phyloP scores from a whole-genome alignment of 306 rosid species.

The Acacia acuminata region DNA sequence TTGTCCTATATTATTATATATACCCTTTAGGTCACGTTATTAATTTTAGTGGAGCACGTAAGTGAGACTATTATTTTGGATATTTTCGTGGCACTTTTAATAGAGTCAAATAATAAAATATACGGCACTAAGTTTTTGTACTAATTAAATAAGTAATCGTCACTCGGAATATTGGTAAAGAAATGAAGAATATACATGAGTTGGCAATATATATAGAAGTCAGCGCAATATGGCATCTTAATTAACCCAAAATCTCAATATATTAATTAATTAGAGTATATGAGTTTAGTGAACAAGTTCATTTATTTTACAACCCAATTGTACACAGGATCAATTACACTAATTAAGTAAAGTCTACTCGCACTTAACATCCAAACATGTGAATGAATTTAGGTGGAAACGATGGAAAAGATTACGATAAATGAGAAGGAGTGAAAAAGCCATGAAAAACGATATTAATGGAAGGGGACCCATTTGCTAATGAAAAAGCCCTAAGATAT shows the following conservation, averaged over 20 bases:
- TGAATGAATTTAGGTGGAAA: background rate
- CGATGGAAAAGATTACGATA: background rate
- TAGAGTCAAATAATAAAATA: background rate
- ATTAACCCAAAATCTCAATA: too few species aligned
- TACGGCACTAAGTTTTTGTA: background rate
- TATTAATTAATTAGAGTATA: too few species aligned
- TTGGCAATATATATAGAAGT: too few species aligned
- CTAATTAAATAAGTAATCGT: background rate
- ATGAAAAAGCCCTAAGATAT: constrained; percentile 37
- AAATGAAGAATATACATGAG: background rate
- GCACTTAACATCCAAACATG: background rate
- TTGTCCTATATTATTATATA: background rate
- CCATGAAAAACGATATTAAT: background rate
- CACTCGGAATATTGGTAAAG: background rate
- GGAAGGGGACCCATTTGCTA: constrained; percentile 43
- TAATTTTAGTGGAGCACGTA: background rate
- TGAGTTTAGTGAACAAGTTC: too few species aligned
- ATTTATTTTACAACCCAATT: too few species aligned
- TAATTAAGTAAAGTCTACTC: too few species aligned
- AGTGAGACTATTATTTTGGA: background rate
- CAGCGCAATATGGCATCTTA: too few species aligned
- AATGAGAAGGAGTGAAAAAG: too few species aligned
- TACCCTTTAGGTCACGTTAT: background rate
- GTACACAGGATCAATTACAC: too few species aligned
- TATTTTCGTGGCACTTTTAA: background rate